Evolutionary conservation across 2,329 filamentous ascomycete genomes (phyloP).

Genomic region (Aspergillus viridinutans): DNA sequence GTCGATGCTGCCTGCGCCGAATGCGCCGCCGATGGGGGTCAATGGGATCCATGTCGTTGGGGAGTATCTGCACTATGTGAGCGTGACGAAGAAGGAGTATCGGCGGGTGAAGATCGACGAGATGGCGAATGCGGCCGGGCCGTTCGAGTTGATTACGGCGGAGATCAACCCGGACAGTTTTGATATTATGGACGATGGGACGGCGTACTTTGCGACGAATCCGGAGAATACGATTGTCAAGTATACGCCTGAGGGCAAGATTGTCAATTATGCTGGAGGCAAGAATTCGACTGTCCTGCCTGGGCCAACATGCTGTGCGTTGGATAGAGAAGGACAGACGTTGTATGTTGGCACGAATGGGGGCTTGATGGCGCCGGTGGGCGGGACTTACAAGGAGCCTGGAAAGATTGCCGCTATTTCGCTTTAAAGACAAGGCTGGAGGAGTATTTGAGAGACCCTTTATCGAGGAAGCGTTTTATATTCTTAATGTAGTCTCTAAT

Average conservation of each 20-base stretch:
- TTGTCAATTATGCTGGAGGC: conserved; percentile 19
- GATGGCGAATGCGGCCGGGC: conserved; percentile 12
- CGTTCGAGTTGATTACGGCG: conserved; percentile 20
- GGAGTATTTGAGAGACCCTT: too few species aligned
- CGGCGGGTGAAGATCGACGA: conserved; percentile 17
- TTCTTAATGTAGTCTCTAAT: too few species aligned
- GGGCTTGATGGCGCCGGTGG: conserved; percentile 20
- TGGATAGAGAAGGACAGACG: conserved; percentile 11
- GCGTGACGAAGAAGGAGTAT: conserved; percentile 19
- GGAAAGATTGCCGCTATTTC: conserved; percentile 12
- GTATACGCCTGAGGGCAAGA: conserved; percentile 17
- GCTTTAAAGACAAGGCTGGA: neutral
- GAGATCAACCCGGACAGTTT: conserved; percentile 20
- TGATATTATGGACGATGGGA: conserved; percentile 17
- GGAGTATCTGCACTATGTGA: conserved; percentile 21
- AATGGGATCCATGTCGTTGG: conserved; percentile 14
- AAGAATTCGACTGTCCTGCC: conserved; percentile 19
- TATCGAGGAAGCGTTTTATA: too few species aligned
- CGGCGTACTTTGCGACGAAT: conserved; percentile 19
- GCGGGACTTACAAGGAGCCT: conserved; percentile 20
- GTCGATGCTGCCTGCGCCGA: conserved; percentile 17
- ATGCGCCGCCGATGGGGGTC: conserved; percentile 18
- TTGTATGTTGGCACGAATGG: conserved; percentile 24
- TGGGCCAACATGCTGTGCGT: conserved; percentile 15
- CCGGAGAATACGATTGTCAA: conserved; percentile 22